A percentile compares a stretch with the other conserved stretches of the same genome.
phyloP scores from a whole-genome alignment of 441 rosid species.

The Arabidopsis hybrid region DNA sequence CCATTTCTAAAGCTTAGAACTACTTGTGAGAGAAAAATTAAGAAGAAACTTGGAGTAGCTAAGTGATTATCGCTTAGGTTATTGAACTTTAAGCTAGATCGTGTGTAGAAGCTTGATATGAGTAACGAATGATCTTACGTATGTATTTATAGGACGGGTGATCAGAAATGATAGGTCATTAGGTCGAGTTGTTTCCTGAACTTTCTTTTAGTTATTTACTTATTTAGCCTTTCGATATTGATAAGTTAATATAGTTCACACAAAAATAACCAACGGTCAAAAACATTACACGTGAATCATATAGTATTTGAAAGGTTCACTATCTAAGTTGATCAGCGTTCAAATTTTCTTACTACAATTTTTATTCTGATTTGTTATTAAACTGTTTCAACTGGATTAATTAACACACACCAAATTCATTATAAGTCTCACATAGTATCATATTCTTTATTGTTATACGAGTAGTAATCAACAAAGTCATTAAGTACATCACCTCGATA shows the following conservation, averaged over 20 bases:
- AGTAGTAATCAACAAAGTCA: neutral
- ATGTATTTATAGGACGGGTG: slow-evolving; percentile 42
- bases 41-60: neutral
- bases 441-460: too few relatives aligned
- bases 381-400: too few relatives aligned
- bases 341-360: neutral
- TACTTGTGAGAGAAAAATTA: neutral
- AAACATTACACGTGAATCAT: slow-evolving; percentile 12
- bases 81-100: neutral
- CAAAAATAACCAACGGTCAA: slow-evolving; percentile 16
- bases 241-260: neutral
- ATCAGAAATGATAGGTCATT: slow-evolving; percentile 20
- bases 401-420: too few relatives aligned
- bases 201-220: slow-evolving; percentile 14
- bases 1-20: slow-evolving; percentile 41
- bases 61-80: neutral
- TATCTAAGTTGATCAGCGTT: too few relatives aligned
- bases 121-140: neutral
- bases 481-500: neutral
- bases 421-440: too few relatives aligned
- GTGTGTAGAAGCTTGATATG: slow-evolving; percentile 35
- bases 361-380: neutral
- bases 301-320: neutral
- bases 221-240: slow-evolving; percentile 18
- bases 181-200: slow-evolving; percentile 36